Percentiles rank a stretch among this genome's conserved stretches.
These are phyloP conservation scores for Dendrocalamus sinicus DNA, from an alignment of 176 grass and related monocot genomes.

Conservation along the genomic window DNA sequence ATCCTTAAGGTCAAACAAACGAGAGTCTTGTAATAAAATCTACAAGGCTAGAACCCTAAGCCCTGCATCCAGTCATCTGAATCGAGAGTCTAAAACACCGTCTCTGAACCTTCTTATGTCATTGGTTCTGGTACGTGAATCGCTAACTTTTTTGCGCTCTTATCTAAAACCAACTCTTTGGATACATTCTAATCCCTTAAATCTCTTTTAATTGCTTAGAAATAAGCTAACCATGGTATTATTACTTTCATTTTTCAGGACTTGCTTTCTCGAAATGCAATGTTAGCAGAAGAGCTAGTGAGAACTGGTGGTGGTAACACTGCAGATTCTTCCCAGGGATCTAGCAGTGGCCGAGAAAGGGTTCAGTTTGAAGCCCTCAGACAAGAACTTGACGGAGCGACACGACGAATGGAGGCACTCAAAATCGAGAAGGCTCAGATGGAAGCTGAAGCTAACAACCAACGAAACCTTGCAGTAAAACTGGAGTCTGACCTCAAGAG, in stretches of 20 bases:
- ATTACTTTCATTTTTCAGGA: constrained; percentile 63
- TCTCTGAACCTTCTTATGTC: no score
- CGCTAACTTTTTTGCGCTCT: no score
- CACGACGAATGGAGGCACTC: constrained; percentile 63
- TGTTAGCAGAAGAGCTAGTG: constrained; percentile 91
- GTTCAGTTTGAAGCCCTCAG: constrained; percentile 80
- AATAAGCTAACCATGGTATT: constrained; percentile 33
- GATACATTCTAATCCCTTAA: no score
- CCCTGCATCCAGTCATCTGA: no score
- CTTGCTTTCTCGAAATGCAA: constrained; percentile 78
- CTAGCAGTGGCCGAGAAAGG: constrained; percentile 70
- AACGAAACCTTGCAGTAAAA: constrained; percentile 73
- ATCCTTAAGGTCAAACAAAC: no score
- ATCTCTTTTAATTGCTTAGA: not conserved
- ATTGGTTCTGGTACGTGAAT: no score
- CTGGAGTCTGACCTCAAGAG: constrained; percentile 95
- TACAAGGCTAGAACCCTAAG: no score
- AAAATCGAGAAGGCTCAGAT: constrained; percentile 73
- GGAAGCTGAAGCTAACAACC: constrained; percentile 72
- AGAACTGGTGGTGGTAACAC: constrained; percentile 55
- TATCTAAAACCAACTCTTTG: no score
- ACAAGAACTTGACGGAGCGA: constrained; percentile 78
- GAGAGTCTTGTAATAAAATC: no score
- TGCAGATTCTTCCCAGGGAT: constrained; percentile 61
- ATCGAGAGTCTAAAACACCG: no score